These are phyloP conservation scores for Luffa acutangula DNA, from an alignment of 306 rosid species.

Conservation along the genomic window DNA sequence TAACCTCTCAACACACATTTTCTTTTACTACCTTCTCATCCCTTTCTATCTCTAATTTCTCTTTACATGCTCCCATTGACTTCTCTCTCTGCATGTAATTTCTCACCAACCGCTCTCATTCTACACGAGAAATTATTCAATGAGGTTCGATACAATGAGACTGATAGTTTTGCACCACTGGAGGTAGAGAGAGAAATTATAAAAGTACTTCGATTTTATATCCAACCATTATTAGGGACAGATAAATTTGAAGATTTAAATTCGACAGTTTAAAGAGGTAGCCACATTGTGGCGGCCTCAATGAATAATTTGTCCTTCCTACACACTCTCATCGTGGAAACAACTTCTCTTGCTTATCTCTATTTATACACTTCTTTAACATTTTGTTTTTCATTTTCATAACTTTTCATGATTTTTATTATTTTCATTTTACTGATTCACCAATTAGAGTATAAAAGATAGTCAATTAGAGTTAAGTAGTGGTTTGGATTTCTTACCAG, in stretches of 20 bases:
- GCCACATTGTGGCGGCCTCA: no score
- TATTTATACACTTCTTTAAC: neutral
- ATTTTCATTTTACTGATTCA: neutral
- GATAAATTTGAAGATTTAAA: no score
- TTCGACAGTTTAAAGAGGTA: no score
- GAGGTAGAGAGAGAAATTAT: no score
- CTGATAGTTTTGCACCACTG: no score
- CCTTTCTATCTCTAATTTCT: neutral
- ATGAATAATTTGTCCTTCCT: no score
- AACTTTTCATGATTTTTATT: neutral
- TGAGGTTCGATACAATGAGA: no score
- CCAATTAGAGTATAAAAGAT: neutral
- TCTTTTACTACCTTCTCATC: neutral
- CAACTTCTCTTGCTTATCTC: neutral
- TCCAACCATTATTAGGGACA: no score
- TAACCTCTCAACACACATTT: neutral
- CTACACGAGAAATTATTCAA: neutral
- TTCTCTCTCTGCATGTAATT: neutral
- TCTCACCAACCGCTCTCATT: neutral
- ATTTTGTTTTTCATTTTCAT: neutral
- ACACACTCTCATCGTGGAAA: neutral
- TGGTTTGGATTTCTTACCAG: constrained; percentile 45
- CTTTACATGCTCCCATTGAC: neutral
- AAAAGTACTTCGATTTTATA: no score
- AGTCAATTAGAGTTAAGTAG: neutral